Conservation (phyloP, 192 early-diverging fungal species). For the Diversispora epigaea region DNA sequence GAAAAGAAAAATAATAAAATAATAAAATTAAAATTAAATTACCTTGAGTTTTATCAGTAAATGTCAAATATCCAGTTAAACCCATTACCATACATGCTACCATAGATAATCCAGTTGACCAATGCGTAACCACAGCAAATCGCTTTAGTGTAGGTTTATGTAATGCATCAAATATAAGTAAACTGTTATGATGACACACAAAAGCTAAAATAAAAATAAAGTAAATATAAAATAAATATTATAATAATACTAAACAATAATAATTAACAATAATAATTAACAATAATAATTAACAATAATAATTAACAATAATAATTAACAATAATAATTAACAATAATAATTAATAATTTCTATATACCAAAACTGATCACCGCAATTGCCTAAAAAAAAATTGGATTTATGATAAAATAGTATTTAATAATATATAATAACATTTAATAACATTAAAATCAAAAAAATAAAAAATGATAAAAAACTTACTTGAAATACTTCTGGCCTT, state of each 20-base stretch:
- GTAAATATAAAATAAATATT: neutral
- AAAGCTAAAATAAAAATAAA: constrained; percentile 55
- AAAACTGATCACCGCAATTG: constrained; percentile 90
- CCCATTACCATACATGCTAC: constrained; percentile 72
- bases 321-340: neutral
- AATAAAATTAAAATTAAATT: neutral
- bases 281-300: constrained; percentile 1
- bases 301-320: constrained; percentile 17
- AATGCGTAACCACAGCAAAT: constrained; percentile 79
- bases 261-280: neutral
- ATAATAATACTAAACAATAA: constrained; percentile 2
- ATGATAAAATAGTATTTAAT: too few species aligned
- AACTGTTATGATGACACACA: constrained; percentile 95
- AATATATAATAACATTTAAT: too few species aligned
- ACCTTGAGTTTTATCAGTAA: constrained; percentile 82
- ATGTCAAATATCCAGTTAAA: constrained; percentile 71
- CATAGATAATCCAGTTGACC: constrained; percentile 72
- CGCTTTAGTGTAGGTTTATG: constrained; percentile 81
- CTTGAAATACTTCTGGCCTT: constrained; percentile 66
- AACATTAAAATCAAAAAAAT: too few species aligned
- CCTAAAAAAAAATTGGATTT: constrained; percentile 21
- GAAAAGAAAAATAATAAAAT: neutral
- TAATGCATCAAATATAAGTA: constrained; percentile 86
- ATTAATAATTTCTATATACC: constrained; percentile 41
- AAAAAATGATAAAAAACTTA: too few species aligned